Evolutionary conservation across 2,329 filamentous ascomycete species (phyloP).

Genomic region (Colletotrichum chrysophilum): DNA sequence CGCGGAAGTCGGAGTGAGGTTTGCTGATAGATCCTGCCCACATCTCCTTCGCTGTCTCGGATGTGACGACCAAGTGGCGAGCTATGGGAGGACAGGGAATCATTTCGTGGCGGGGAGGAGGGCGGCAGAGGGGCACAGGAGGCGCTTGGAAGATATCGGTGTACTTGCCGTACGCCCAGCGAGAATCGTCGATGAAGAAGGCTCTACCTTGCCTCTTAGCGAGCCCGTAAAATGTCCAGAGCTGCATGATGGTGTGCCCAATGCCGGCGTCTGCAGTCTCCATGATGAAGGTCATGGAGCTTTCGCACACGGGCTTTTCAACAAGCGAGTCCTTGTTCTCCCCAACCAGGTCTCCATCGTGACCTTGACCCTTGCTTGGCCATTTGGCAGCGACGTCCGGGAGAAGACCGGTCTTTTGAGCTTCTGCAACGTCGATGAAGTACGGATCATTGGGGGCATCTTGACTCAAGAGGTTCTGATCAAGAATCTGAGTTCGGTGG

Average conservation of each 20-base stretch:
- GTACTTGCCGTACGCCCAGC: slow-evolving; percentile 83
- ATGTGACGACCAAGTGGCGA: slow-evolving; percentile 75
- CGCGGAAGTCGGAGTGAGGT: slow-evolving; percentile 60
- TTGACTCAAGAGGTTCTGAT: slow-evolving; percentile 49
- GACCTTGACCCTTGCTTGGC: slow-evolving; percentile 16
- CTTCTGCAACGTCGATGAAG: slow-evolving; percentile 78
- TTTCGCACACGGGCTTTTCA: slow-evolving; percentile 66
- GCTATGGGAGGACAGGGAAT: slow-evolving; percentile 81
- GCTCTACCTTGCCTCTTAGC: slow-evolving; percentile 74
- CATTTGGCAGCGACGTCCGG: slow-evolving; percentile 39
- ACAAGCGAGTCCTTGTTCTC: slow-evolving; percentile 47
- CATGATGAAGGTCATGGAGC: slow-evolving; percentile 78
- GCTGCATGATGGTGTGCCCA: slow-evolving; percentile 75
- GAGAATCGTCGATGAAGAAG: slow-evolving; percentile 86
- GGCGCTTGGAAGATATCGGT: slow-evolving; percentile 73
- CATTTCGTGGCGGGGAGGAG: slow-evolving; percentile 77
- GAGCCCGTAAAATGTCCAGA: slow-evolving; percentile 86
- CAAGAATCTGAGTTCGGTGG: slow-evolving; percentile 40
- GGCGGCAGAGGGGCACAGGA: slow-evolving; percentile 68
- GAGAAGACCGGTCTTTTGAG: slow-evolving; percentile 68
- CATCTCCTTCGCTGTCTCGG: slow-evolving; percentile 67
- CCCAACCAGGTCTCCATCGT: slow-evolving; percentile 49
- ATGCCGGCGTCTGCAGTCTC: slow-evolving; percentile 77
- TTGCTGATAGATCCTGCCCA: slow-evolving; percentile 63
- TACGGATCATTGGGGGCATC: slow-evolving; percentile 70